Percentiles rank a stretch among this genome's conserved stretches.
phyloP scores from a whole-genome alignment of 495 filamentous ascomycete genomes.

The Apiosordaria backusii region DNA sequence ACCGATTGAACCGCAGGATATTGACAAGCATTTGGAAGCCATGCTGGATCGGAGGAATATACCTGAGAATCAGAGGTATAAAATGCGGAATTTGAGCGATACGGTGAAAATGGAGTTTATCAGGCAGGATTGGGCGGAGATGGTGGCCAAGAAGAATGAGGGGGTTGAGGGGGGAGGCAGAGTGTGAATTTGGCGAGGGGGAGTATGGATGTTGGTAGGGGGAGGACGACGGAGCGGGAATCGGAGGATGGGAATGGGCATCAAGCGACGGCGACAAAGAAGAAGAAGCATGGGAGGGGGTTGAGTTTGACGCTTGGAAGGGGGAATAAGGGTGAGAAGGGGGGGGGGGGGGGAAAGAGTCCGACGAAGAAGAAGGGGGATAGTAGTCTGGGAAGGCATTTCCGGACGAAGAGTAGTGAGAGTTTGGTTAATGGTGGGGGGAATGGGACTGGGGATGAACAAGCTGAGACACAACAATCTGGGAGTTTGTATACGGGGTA shows the following conservation, averaged over 20 bases:
- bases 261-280: conserved; percentile 31
- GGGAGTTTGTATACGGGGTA: conserved; percentile 36
- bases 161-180: not conserved
- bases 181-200: not conserved
- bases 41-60: conserved; percentile 85
- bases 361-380: conserved; percentile 56
- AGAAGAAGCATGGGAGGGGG: conserved; percentile 65
- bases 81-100: conserved; percentile 84
- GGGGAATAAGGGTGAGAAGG: conserved; percentile 25
- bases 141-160: conserved; percentile 39
- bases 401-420: conserved; percentile 48
- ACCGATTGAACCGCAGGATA: conserved; percentile 43
- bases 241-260: conserved; percentile 33
- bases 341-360: conserved; percentile 30
- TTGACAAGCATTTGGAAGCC: conserved; percentile 57
- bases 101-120: conserved; percentile 95
- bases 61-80: conserved; percentile 85
- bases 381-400: conserved; percentile 47
- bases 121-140: conserved; percentile 75
- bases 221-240: conserved; percentile 3
- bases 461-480: conserved; percentile 35
- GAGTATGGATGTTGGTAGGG: conserved; percentile 5
- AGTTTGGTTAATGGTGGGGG: conserved; percentile 36
- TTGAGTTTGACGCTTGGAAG: conserved; percentile 73
- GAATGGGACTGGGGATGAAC: conserved; percentile 21